Percentiles rank a stretch among this genome's conserved stretches.
These are phyloP conservation scores for Microthlaspi erraticum DNA, from an alignment of 345 rosid genomes.

Conservation along the genomic window DNA sequence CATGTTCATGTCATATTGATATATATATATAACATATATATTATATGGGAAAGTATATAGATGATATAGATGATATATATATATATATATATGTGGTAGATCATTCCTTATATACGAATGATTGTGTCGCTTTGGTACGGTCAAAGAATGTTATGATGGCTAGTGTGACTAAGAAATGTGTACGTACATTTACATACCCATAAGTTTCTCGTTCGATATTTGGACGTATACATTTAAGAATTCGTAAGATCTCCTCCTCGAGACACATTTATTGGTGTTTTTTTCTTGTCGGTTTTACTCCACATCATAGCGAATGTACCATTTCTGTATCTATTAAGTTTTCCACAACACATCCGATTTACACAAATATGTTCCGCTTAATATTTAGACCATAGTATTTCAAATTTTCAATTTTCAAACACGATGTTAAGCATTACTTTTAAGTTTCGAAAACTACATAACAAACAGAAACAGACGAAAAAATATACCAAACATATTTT, in stretches of 20 bases:
- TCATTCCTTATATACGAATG: constrained; percentile 25
- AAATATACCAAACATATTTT: not conserved
- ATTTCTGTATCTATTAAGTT: constrained; percentile 2
- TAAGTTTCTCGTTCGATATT: not conserved
- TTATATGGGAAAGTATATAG: not conserved
- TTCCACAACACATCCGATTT: not conserved
- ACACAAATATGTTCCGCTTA: not conserved
- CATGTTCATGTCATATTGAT: constrained; percentile 6
- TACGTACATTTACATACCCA: constrained; percentile 23
- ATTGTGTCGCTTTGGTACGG: constrained; percentile 35
- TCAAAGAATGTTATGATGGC: constrained; percentile 29
- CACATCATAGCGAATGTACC: constrained; percentile 14
- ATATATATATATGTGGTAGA: constrained; percentile 12
- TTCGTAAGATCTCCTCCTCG: not conserved
- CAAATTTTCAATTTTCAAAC: too few relatives aligned
- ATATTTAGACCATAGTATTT: not conserved
- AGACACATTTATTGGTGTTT: constrained; percentile 38
- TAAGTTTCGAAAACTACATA: not conserved
- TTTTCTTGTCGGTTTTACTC: constrained; percentile 36
- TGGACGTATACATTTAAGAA: not conserved
- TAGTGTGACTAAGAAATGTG: constrained; percentile 25
- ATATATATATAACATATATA: not conserved
- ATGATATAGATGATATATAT: not conserved
- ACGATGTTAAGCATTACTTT: not conserved
- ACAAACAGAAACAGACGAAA: not conserved